A percentile compares a stretch with the other conserved stretches of the same genome.
Conservation (phyloP, 306 rosid species). For the Boehmeria nivea region DNA sequence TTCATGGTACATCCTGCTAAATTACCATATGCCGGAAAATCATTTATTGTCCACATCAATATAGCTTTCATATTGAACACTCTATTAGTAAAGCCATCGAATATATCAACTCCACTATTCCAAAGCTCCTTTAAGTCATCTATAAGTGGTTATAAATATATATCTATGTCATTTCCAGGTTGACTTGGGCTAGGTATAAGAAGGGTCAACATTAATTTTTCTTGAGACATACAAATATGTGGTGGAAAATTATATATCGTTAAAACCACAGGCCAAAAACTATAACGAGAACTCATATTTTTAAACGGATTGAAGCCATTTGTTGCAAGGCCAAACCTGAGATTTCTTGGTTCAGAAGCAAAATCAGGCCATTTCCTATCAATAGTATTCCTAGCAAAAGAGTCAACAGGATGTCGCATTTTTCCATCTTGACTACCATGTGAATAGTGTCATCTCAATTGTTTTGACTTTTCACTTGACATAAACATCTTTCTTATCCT, state of each 20-base stretch:
- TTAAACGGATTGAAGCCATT: neutral
- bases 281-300: neutral
- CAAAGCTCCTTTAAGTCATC: too few species aligned
- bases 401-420: neutral
- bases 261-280: constrained; percentile 8
- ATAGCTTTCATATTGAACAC: neutral
- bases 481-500: constrained; percentile 2
- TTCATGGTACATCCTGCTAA: neutral
- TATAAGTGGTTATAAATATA: neutral
- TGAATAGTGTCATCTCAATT: neutral
- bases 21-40: neutral
- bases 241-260: neutral
- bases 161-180: too few species aligned
- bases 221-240: neutral
- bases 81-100: neutral
- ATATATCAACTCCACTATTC: neutral
- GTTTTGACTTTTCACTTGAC: neutral
- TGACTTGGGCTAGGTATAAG: neutral
- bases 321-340: neutral
- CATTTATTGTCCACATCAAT: constrained; percentile 1
- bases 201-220: neutral
- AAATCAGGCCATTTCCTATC: constrained; percentile 1
- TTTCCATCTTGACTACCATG: constrained; percentile 6
- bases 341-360: constrained; percentile 1
- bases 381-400: neutral